phyloP scores from a whole-genome alignment of 192 early-diverging fungal species.

The Chytriomyces hyalinus region DNA sequence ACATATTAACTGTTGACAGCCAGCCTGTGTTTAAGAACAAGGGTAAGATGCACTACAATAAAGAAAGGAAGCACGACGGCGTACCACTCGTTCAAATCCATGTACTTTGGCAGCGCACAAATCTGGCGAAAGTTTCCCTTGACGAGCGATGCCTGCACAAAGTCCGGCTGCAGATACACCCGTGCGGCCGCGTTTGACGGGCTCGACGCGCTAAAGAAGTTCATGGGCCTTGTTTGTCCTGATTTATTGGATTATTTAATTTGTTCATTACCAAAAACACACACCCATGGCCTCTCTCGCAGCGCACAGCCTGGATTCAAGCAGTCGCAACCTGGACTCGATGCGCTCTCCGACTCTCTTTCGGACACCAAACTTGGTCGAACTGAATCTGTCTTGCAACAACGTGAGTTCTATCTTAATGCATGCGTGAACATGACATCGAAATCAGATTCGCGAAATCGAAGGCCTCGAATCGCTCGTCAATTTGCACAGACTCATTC shows the following conservation, averaged over 20 bases:
- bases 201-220: conserved; percentile 6
- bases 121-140: conserved; percentile 92
- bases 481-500: conserved; percentile 34
- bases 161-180: conserved; percentile 35
- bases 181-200: background rate
- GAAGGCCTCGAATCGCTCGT: conserved; percentile 35
- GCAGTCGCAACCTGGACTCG: too few relatives aligned
- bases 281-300: too few relatives aligned
- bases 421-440: background rate
- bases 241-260: too few relatives aligned
- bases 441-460: conserved; percentile 37
- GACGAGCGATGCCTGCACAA: conserved; percentile 80
- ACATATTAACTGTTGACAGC: conserved; percentile 41
- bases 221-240: background rate
- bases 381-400: conserved; percentile 54
- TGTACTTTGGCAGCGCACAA: conserved; percentile 85
- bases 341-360: conserved; percentile 31
- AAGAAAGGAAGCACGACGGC: conserved; percentile 25
- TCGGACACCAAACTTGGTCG: conserved; percentile 26
- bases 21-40: conserved; percentile 36
- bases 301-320: too few relatives aligned
- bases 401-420: conserved; percentile 22
- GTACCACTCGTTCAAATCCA: conserved; percentile 94
- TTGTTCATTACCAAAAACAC: too few relatives aligned
- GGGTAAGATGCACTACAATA: background rate